Conservation (phyloP, 2,329 filamentous ascomycete genomes). For the Apiospora arundinis region DNA sequence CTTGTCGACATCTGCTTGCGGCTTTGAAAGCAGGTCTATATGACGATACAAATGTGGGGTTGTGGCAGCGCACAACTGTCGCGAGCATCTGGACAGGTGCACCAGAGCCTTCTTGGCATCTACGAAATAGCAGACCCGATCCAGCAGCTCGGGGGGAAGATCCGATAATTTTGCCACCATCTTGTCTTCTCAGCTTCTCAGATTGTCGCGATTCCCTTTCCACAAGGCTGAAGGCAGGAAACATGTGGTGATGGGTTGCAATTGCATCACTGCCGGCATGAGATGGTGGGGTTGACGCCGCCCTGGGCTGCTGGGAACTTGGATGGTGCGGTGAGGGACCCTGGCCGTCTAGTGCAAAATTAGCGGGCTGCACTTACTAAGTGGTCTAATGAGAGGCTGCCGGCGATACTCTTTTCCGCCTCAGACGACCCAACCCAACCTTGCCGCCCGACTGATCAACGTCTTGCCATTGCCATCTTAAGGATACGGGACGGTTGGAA, state of each 20-base stretch:
- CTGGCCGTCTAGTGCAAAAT: not conserved
- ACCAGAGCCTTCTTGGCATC: not conserved
- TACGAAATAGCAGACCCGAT: slow-evolving; percentile 22
- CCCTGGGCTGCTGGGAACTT: not conserved
- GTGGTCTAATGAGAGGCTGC: too few relatives aligned
- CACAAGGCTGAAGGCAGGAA: not conserved
- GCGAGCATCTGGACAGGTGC: slow-evolving; percentile 21
- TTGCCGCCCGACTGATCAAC: too few relatives aligned
- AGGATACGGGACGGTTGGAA: too few relatives aligned
- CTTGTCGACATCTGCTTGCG: not conserved
- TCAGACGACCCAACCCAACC: too few relatives aligned
- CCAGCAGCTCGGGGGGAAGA: slow-evolving; percentile 26
- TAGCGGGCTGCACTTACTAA: not conserved
- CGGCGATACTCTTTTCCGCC: too few relatives aligned
- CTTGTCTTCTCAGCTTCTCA: not conserved
- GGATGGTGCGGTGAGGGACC: not conserved
- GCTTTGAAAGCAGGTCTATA: slow-evolving; percentile 22
- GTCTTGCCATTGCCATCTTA: too few relatives aligned
- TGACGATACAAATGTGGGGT: slow-evolving; percentile 24
- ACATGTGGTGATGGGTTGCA: not conserved
- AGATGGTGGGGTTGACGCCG: slow-evolving; percentile 6
- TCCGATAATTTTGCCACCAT: not conserved
- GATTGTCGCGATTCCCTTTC: not conserved
- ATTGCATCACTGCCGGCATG: slow-evolving; percentile 12
- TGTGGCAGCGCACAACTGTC: slow-evolving; percentile 22